Conservation (phyloP, 257 asterid genomes). For the Paraleonurus japonicus region DNA sequence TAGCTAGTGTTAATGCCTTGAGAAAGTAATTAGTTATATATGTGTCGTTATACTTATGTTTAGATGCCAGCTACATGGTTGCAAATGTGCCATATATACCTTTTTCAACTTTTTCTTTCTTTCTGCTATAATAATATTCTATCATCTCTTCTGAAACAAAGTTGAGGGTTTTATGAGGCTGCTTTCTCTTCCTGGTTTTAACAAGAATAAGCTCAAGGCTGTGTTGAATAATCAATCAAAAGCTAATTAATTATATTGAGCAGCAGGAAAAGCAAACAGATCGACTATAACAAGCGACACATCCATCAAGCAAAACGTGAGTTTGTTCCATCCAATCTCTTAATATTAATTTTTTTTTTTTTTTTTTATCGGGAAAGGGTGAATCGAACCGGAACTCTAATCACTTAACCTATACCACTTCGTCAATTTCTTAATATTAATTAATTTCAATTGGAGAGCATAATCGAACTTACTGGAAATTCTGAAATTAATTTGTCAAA, state of each 20-base stretch:
- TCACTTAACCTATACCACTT: too few relatives aligned
- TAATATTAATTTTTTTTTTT: neutral
- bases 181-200: neutral
- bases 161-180: conserved; percentile 22
- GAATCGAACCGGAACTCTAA: too few relatives aligned
- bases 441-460: neutral
- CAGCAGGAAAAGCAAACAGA: neutral
- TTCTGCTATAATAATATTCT: too few relatives aligned
- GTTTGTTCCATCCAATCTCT: conserved; percentile 27
- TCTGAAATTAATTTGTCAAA: neutral
- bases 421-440: neutral
- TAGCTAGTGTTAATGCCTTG: too few relatives aligned
- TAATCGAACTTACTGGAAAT: neutral
- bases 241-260: too few relatives aligned
- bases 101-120: conserved; percentile 44
- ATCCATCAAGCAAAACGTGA: conserved; percentile 33
- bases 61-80: conserved; percentile 69
- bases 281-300: conserved; percentile 17
- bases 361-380: too few relatives aligned
- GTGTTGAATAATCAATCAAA: too few relatives aligned
- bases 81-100: conserved; percentile 45
- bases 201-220: too few relatives aligned
- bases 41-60: too few relatives aligned
- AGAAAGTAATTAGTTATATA: conserved; percentile 18
- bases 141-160: conserved; percentile 32